Base-by-base conservation (phyloP, 495 filamentous ascomycete species). In the Aspergillus sparsus region DNA sequence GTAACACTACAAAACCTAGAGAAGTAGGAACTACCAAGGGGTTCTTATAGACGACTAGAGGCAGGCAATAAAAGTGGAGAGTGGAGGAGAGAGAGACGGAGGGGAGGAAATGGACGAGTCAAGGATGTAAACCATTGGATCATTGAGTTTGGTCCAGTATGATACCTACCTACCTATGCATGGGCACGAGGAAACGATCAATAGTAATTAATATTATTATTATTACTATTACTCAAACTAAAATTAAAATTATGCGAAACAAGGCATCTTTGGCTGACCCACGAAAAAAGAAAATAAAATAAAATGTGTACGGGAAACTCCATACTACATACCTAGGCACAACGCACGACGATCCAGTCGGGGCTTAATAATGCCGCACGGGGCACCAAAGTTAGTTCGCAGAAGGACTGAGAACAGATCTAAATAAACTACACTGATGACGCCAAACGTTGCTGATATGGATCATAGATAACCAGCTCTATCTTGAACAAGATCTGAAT, bases 381-480 rank as follows among this genome's bases (percentile, higher is more conserved):
- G 6, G 15, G 27, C n/a, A 5, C 44, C 44, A 47, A 9, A 21
- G 18, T 15, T 2, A 47, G 27, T 21, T 9, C 16, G 5, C 15
- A 47, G 9, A 5, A 18, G 27, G 27, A 7, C 15, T 47, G 21
- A 2, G 49, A 58, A 39, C 31, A 39, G 55, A 45, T 15, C 32
- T 45, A 18, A 45, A 41, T 5, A 2, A 10, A 42, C 32, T 49
- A 57, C 18, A 32, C 47, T 50, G 58, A 54, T 60, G 58, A 46
- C 57, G 50, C 50, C 32, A 60, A 13, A 39, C 49, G 57, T 60
- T 50, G 54, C 42, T 51, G 32, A 54, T 54, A 60, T 54, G 47
- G 32, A 51, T 41, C 58, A 54, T 60, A 54, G 58, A 60, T 60
- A 54, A 54, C 39, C 39, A 54, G 36, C 57, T 51, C 45, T 60